Base-by-base conservation (phyloP, 495 filamentous ascomycete genomes). In the Parachaetomium inaequale region DNA sequence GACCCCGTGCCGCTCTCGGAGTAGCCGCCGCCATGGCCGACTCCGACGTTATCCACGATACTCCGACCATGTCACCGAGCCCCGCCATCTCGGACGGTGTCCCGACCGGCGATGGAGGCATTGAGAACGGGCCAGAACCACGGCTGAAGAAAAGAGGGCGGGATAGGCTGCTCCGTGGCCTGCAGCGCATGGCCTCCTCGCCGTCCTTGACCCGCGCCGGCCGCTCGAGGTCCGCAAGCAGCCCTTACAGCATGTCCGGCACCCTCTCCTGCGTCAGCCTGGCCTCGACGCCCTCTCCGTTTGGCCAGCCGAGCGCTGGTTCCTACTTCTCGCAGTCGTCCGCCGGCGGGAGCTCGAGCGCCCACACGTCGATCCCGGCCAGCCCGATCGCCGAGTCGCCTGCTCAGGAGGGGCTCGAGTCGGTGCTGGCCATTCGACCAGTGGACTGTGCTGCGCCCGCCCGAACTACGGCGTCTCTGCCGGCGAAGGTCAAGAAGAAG, bases 141-240 rank as follows among this genome's bases (percentile, higher is more conserved):
- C 77, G 79, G 12, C 74, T 76, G 8, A 94, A 90, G 74, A 79
- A 86, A 51, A 92, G 87, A 71, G 87, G 89, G 25, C 84, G 90
- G 34, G 85, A 87, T 59, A 86, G 86, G 55, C 76, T 98, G 43
- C 75, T 96, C 23, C 87, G 91, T 62, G 86, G 85, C 52, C 82
- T 98, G 52, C 87, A 95, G 67, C 89, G 92, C 45, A 94, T 98
- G 61, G 89, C 92, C 17, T 97, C 94, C 2, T 92, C 89, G 2
- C 88, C 91, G 11, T 88, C 90, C 25, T 76, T 98, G 29, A 75
- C 82, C 32, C 84, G 85, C 55, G 71, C 87, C 52, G 80, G 85
- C 29, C 84, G 88, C 63, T 80, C 87, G 66, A 78, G 88, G 65
- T 83, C 84, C 59, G 80, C 85, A 51, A 84, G 86, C 62, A 88